Conservation (phyloP, 192 early-diverging fungal genomes). For the Dissophora ornata region DNA sequence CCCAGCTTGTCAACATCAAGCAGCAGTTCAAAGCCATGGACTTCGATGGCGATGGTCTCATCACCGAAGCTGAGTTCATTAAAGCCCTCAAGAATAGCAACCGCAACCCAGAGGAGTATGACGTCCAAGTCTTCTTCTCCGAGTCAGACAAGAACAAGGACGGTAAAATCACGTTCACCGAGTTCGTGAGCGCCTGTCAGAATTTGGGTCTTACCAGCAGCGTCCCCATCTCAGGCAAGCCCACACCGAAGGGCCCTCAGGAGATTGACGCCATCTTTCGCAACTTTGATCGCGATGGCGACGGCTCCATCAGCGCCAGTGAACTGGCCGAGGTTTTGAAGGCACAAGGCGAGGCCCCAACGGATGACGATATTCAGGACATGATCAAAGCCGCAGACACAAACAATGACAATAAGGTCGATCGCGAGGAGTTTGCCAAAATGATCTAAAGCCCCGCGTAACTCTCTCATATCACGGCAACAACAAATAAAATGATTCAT, state of each 20-base stretch:
- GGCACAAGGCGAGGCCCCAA: conserved; percentile 72
- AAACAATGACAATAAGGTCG: conserved; percentile 74
- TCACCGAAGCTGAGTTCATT: conserved; percentile 48
- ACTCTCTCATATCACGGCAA: neutral
- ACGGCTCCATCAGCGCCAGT: conserved; percentile 59
- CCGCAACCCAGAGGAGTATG: conserved; percentile 71
- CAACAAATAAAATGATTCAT: no score
- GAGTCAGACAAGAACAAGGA: conserved; percentile 77
- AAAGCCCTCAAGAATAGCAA: conserved; percentile 54
- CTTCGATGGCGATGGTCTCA: conserved; percentile 51
- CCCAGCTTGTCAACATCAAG: conserved; percentile 39
- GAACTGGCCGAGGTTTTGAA: conserved; percentile 59
- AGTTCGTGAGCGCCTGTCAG: conserved; percentile 66
- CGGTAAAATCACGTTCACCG: conserved; percentile 72
- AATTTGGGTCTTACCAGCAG: conserved; percentile 5
- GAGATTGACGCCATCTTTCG: conserved; percentile 50
- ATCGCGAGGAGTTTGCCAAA: conserved; percentile 66
- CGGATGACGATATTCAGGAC: conserved; percentile 77
- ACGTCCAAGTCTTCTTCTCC: conserved; percentile 76
- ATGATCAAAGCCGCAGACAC: conserved; percentile 85
- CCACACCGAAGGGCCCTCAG: conserved; percentile 18
- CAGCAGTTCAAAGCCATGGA: conserved; percentile 55
- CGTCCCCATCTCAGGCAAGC: neutral
- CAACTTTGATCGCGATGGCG: conserved; percentile 66
- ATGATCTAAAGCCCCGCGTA: conserved; percentile 62